Conservation (phyloP, 2,329 filamentous ascomycete genomes). For the Ophiobolus disseminans region DNA sequence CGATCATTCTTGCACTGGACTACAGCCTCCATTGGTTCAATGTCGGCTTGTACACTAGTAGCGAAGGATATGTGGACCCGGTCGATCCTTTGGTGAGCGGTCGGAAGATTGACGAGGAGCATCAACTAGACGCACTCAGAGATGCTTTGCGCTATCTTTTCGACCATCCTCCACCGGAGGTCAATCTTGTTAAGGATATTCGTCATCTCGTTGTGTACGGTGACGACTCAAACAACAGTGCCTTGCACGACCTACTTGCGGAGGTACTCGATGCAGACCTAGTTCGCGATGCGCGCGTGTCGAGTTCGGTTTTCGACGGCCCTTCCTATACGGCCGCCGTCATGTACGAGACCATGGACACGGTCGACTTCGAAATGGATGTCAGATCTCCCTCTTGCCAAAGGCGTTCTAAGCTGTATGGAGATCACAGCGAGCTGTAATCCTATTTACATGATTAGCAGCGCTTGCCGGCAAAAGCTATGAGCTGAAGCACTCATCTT, state of each 20-base stretch:
- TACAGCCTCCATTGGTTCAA: slow-evolving; percentile 7
- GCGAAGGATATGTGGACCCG: not conserved
- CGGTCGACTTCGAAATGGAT: not conserved
- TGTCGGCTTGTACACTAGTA: slow-evolving; percentile 1
- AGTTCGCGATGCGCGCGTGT: not conserved
- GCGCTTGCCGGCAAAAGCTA: too few species aligned
- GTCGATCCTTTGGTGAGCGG: too few species aligned
- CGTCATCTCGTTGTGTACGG: not conserved
- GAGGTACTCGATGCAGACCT: not conserved
- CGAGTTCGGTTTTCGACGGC: not conserved
- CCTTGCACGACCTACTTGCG: not conserved
- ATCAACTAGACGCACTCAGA: not conserved
- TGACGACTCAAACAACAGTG: not conserved
- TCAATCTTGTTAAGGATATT: not conserved
- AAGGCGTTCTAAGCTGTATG: not conserved
- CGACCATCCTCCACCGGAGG: too few species aligned
- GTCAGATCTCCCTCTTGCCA: not conserved
- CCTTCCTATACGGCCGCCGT: not conserved
- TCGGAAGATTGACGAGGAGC: not conserved
- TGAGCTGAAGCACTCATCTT: too few species aligned
- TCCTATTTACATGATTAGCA: too few species aligned
- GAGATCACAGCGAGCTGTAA: not conserved
- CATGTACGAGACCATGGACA: not conserved
- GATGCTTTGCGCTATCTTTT: not conserved
- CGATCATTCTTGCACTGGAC: not conserved